A percentile compares a stretch with the other conserved stretches of the same genome.
Evolutionary conservation across 108 stramenopile genomes (phyloP).

Genomic region (Fragilaria crotonensis): DNA sequence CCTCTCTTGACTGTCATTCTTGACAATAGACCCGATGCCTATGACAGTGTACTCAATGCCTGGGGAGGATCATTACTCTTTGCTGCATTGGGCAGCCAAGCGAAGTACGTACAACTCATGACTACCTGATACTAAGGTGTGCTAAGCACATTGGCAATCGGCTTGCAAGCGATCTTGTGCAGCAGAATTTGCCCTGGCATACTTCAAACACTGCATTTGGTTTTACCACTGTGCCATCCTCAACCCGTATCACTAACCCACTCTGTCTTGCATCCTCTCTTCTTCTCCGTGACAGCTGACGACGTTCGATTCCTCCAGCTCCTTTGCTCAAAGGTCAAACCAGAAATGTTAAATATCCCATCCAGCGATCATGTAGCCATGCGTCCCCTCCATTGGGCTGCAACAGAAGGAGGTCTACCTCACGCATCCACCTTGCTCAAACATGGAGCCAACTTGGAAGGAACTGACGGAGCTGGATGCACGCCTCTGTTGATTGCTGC

Average conservation of each 20-base stretch:
- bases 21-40: slow-evolving; percentile 13
- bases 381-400: slow-evolving; percentile 95
- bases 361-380: slow-evolving; percentile 81
- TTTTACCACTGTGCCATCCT: not conserved
- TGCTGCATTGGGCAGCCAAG: slow-evolving; percentile 94
- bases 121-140: too few species aligned
- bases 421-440: slow-evolving; percentile 64
- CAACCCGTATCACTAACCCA: not conserved
- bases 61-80: slow-evolving; percentile 74
- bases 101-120: slow-evolving; percentile 44
- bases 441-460: slow-evolving; percentile 44
- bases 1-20: slow-evolving; percentile 32
- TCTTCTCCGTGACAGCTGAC: slow-evolving; percentile 23
- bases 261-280: not conserved
- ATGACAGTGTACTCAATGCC: slow-evolving; percentile 20
- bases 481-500: slow-evolving; percentile 89
- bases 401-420: slow-evolving; percentile 80
- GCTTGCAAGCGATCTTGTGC: too few species aligned
- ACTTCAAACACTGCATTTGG: too few species aligned
- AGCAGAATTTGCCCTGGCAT: too few species aligned
- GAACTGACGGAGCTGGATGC: slow-evolving; percentile 68
- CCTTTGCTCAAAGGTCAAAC: slow-evolving; percentile 31
- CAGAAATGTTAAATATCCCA: slow-evolving; percentile 31
- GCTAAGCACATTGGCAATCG: too few species aligned
- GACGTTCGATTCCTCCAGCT: slow-evolving; percentile 60